phyloP scores from a whole-genome alignment of 2,329 filamentous ascomycete genomes.

The Trichoderma simmonsii region DNA sequence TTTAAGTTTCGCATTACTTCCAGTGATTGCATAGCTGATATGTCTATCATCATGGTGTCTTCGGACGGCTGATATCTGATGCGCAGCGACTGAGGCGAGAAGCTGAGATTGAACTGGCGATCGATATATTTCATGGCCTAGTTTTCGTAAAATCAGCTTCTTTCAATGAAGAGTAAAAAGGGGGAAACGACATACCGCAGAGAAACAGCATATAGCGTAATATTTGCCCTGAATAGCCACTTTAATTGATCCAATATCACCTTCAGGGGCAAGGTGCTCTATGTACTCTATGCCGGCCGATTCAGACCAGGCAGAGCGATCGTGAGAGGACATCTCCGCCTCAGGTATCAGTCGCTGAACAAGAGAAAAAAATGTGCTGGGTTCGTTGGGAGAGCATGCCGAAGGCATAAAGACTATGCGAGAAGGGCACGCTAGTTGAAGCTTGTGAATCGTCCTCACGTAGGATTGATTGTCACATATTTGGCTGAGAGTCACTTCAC shows the following conservation, averaged over 20 bases:
- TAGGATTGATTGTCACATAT: constrained; percentile 94
- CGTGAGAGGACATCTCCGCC: constrained; percentile 47
- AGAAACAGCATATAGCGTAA: constrained; percentile 79
- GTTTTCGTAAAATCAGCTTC: neutral
- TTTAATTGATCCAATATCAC: constrained; percentile 78
- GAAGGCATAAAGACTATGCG: constrained; percentile 75
- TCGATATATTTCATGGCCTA: constrained; percentile 82
- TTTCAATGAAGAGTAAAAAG: neutral
- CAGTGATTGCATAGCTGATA: constrained; percentile 79
- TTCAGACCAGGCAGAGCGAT: constrained; percentile 83
- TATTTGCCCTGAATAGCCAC: constrained; percentile 78
- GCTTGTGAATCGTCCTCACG: constrained; percentile 80
- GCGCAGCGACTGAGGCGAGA: constrained; percentile 75
- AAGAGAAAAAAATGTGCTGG: constrained; percentile 71
- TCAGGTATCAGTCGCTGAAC: constrained; percentile 57
- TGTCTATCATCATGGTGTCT: constrained; percentile 93
- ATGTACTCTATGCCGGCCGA: constrained; percentile 73
- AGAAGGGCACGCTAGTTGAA: constrained; percentile 75
- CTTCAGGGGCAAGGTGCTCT: constrained; percentile 70
- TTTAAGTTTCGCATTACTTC: constrained; percentile 88
- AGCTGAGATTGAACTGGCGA: constrained; percentile 62
- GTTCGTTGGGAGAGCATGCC: constrained; percentile 60
- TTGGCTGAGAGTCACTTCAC: constrained; percentile 81
- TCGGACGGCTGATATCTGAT: constrained; percentile 86
- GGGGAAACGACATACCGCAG: constrained; percentile 59